Conservation (phyloP, 306 rosid genomes). For the Sophora flavescens region DNA sequence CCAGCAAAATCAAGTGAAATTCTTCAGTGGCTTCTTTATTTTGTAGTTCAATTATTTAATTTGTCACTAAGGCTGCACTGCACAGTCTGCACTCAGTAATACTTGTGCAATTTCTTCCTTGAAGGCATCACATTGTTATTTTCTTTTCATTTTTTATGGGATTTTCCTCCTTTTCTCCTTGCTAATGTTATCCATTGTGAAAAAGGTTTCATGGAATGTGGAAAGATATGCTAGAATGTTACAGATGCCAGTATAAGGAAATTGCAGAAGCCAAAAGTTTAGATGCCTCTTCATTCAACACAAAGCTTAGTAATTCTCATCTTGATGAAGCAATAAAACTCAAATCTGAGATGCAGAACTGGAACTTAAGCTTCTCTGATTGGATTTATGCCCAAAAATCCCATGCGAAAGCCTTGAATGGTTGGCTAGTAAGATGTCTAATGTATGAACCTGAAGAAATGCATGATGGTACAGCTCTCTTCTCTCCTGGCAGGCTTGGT, state of each 20-base stretch:
- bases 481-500: constrained; percentile 61
- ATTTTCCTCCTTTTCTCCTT: background rate
- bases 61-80: background rate
- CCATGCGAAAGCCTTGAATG: constrained; percentile 66
- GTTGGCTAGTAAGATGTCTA: constrained; percentile 72
- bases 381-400: constrained; percentile 65
- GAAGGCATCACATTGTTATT: background rate
- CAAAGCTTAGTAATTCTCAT: constrained; percentile 50
- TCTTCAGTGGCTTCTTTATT: background rate
- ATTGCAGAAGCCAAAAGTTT: constrained; percentile 52
- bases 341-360: constrained; percentile 66
- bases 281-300: constrained; percentile 46
- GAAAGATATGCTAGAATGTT: constrained; percentile 71
- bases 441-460: constrained; percentile 60
- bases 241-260: constrained; percentile 58
- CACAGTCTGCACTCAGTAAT: background rate
- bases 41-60: background rate
- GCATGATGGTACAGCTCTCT: constrained; percentile 34
- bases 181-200: constrained; percentile 33
- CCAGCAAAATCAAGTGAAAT: background rate
- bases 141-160: constrained; percentile 7
- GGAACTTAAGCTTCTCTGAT: constrained; percentile 63
- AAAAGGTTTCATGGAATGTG: constrained; percentile 69
- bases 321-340: constrained; percentile 61
- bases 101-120: background rate